These are phyloP conservation scores for Venustampulla echinocandica DNA, from an alignment of 495 filamentous ascomycete species.

Conservation along the genomic window DNA sequence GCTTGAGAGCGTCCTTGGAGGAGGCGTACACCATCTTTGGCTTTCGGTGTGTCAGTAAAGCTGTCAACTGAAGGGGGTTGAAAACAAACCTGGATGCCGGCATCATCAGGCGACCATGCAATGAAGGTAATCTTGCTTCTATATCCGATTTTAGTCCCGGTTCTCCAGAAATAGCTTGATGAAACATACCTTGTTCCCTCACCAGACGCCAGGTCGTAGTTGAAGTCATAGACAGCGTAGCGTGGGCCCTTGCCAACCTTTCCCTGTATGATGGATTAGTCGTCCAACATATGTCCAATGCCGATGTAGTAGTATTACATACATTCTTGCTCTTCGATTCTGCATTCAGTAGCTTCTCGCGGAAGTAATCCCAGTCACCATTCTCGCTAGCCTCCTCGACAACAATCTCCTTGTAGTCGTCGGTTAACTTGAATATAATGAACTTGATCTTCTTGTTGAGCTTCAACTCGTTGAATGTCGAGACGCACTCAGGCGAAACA, in stretches of 20 bases:
- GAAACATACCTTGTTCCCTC: conserved; percentile 68
- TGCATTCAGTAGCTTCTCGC: conserved; percentile 65
- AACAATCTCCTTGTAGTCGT: conserved; percentile 84
- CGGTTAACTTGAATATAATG: conserved; percentile 94
- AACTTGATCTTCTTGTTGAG: conserved; percentile 81
- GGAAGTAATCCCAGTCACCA: conserved; percentile 66
- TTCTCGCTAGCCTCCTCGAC: conserved; percentile 60
- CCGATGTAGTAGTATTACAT: conserved; percentile 35
- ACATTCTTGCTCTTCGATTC: conserved; percentile 36
- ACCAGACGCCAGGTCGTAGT: conserved; percentile 66
- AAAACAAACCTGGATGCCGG: conserved; percentile 65
- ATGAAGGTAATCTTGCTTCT: conserved; percentile 97
- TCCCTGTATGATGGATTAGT: conserved; percentile 28
- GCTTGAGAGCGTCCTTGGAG: conserved; percentile 87
- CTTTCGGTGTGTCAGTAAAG: conserved; percentile 30
- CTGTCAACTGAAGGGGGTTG: neutral
- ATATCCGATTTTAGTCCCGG: conserved; percentile 7
- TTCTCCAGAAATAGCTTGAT: neutral
- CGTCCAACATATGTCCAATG: conserved; percentile 12
- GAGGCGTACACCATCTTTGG: conserved; percentile 95
- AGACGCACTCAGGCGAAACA: conserved; percentile 71
- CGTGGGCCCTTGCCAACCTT: conserved; percentile 67
- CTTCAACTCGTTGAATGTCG: conserved; percentile 83
- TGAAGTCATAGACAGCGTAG: conserved; percentile 90
- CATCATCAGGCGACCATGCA: conserved; percentile 82